A percentile compares a stretch with the other conserved stretches of the same genome.
phyloP scores from a whole-genome alignment of 345 rosid species.

The Gossypium stocksii region DNA sequence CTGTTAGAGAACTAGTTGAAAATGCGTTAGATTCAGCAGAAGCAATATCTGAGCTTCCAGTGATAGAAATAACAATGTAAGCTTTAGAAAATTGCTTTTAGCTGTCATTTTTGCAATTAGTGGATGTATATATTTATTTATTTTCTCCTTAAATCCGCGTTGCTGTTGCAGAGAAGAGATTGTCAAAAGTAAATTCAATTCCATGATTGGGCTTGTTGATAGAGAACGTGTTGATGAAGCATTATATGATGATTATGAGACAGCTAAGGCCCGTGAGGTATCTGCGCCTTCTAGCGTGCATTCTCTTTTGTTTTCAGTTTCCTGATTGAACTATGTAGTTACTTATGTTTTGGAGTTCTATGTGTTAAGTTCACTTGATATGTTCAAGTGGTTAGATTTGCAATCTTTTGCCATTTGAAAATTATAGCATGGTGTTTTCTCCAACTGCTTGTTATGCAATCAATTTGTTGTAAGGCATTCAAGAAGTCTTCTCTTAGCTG shows the following conservation, averaged over 20 bases:
- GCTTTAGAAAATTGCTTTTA: slow-evolving; percentile 15
- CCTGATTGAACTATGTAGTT: not conserved
- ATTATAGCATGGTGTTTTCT: not conserved
- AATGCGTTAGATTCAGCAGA: slow-evolving; percentile 93
- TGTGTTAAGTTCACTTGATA: not conserved
- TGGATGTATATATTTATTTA: not conserved
- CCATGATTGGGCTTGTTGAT: slow-evolving; percentile 92
- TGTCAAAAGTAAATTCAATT: slow-evolving; percentile 72
- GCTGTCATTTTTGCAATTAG: not conserved
- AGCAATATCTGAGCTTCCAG: slow-evolving; percentile 89
- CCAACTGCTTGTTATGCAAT: not conserved
- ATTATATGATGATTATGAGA: slow-evolving; percentile 88
- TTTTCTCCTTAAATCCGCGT: not conserved
- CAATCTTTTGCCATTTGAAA: not conserved
- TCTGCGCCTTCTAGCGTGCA: slow-evolving; percentile 13
- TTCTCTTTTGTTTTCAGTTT: slow-evolving; percentile 15
- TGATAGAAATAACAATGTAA: slow-evolving; percentile 78
- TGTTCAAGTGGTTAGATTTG: not conserved
- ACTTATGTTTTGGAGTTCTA: not conserved
- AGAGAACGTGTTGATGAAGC: slow-evolving; percentile 76
- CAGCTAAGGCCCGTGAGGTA: slow-evolving; percentile 91
- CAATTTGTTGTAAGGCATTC: not conserved
- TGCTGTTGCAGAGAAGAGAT: slow-evolving; percentile 76
- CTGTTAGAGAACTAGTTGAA: slow-evolving; percentile 90
- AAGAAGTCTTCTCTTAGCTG: slow-evolving; percentile 10